These are phyloP conservation scores for Flaveria bidentis DNA, from an alignment of 129 eudicot species.

Conservation along the genomic window DNA sequence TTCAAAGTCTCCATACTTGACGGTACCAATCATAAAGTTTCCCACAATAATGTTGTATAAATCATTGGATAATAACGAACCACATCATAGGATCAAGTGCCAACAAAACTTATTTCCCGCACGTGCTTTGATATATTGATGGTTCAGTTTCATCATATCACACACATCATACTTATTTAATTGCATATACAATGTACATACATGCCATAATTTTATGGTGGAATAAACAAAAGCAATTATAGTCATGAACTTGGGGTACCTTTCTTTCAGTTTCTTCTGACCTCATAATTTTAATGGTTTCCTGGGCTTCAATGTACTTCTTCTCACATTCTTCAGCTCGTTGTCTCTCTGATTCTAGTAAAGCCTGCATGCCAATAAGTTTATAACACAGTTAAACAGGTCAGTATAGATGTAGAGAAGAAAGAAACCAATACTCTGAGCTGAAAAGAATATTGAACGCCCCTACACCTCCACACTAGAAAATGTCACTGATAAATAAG, in stretches of 20 bases:
- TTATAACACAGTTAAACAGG: slow-evolving; percentile 1
- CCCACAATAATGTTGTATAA: not conserved
- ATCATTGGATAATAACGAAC: not conserved
- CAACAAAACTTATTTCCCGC: not conserved
- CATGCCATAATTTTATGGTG: not conserved
- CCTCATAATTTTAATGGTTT: slow-evolving; percentile 62
- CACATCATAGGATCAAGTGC: slow-evolving; percentile 1
- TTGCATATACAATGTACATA: slow-evolving; percentile 1
- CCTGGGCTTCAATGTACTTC: slow-evolving; percentile 56
- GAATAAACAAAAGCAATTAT: slow-evolving; percentile 8
- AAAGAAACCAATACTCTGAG: not conserved
- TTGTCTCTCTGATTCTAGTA: slow-evolving; percentile 66
- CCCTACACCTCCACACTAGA: not conserved
- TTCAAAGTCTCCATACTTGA: too few species aligned
- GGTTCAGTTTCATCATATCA: slow-evolving; percentile 7
- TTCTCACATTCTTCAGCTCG: slow-evolving; percentile 72
- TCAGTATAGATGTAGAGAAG: slow-evolving; percentile 1
- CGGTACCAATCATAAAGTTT: slow-evolving; percentile 4
- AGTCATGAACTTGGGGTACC: slow-evolving; percentile 59
- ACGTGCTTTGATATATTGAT: not conserved
- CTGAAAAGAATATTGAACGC: not conserved
- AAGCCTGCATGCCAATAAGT: slow-evolving; percentile 42
- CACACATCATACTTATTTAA: not conserved
- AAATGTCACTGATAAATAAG: not conserved
- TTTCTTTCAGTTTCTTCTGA: slow-evolving; percentile 71